Evolutionary conservation across 78 protist genomes (phyloP).

Genomic region (Chrysochromulina tobinii): DNA sequence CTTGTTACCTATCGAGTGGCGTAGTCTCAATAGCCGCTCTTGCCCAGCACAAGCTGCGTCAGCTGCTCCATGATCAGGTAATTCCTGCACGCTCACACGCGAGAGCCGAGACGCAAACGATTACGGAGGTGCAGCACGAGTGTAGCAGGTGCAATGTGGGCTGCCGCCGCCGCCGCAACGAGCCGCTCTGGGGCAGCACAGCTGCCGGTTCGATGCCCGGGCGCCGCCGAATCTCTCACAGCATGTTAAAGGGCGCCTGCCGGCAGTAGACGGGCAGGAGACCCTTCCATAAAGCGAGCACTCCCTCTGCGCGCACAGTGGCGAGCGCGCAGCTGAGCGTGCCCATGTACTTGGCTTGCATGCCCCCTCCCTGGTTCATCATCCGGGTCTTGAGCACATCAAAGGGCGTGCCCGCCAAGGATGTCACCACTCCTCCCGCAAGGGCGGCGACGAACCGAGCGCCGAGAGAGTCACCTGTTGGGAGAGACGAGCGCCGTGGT

Average conservation of each 20-base stretch:
- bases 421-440: neutral
- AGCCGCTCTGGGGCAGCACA: too few relatives aligned
- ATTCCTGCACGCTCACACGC: neutral
- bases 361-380: constrained; percentile 3
- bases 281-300: constrained; percentile 12
- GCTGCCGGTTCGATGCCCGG: too few relatives aligned
- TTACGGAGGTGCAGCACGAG: too few relatives aligned
- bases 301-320: neutral
- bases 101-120: too few relatives aligned
- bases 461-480: neutral
- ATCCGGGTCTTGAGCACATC: constrained; percentile 43
- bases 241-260: constrained; percentile 18
- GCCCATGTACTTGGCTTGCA: neutral
- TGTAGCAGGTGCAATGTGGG: too few relatives aligned
- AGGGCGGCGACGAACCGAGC: constrained; percentile 24
- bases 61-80: constrained; percentile 3
- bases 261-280: constrained; percentile 4
- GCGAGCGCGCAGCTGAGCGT: neutral
- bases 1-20: too few relatives aligned
- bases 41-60: neutral
- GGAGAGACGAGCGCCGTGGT: too few relatives aligned
- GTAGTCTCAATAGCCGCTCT: too few relatives aligned
- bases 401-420: constrained; percentile 32
- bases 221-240: neutral
- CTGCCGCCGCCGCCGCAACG: too few relatives aligned